These are phyloP conservation scores for Arachnomyces sp. DNA, from an alignment of 2,329 filamentous ascomycete species.

Conservation along the genomic window DNA sequence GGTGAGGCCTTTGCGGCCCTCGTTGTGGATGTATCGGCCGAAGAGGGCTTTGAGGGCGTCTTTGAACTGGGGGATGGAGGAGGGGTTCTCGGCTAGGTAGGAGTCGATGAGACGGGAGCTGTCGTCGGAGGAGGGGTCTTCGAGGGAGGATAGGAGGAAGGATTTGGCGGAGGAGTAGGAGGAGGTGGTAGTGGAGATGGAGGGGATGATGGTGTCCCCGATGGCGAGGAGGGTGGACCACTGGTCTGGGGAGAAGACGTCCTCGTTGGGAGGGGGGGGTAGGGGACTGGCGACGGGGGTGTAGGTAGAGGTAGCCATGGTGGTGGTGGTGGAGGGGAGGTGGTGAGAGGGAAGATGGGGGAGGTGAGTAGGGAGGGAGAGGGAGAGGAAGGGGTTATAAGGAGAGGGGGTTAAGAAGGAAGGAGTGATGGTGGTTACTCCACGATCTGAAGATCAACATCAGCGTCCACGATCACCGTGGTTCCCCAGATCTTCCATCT, in stretches of 20 bases:
- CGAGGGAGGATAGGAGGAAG: constrained; percentile 18
- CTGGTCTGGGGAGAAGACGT: constrained; percentile 47
- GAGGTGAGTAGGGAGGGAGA: neutral
- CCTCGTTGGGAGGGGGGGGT: constrained; percentile 37
- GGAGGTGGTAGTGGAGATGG: constrained; percentile 35
- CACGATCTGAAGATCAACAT: no score
- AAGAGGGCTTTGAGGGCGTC: constrained; percentile 42
- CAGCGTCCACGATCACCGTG: no score
- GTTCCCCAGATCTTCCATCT: no score
- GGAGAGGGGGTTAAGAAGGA: no score
- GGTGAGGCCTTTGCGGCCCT: constrained; percentile 41
- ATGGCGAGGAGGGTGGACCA: constrained; percentile 52
- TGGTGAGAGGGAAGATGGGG: neutral
- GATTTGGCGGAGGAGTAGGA: constrained; percentile 34
- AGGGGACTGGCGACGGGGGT: constrained; percentile 36
- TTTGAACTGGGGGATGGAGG: constrained; percentile 43
- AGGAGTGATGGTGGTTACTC: no score
- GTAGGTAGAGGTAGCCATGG: constrained; percentile 32
- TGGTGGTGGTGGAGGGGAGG: constrained; percentile 16
- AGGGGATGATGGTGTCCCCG: constrained; percentile 49
- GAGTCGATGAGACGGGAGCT: constrained; percentile 25
- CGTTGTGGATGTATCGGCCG: constrained; percentile 40
- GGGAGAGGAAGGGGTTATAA: neutral
- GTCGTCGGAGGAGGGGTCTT: constrained; percentile 24
- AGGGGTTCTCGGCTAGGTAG: constrained; percentile 42